A percentile compares a stretch with the other conserved stretches of the same genome.
phyloP scores from a whole-genome alignment of 2,329 filamentous ascomycete species.

The Cyanodermella asteris region DNA sequence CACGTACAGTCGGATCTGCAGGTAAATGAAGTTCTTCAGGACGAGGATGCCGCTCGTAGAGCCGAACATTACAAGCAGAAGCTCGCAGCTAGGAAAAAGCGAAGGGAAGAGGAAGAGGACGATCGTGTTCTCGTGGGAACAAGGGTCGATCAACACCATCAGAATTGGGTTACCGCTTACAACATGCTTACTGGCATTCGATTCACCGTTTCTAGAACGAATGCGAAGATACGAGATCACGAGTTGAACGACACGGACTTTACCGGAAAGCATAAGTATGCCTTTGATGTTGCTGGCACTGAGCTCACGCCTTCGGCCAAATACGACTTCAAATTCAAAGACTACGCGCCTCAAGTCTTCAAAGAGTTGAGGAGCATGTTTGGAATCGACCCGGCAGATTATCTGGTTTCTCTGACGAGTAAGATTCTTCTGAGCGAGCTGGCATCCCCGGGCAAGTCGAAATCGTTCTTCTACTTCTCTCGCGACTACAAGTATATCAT shows the following conservation, averaged over 20 bases:
- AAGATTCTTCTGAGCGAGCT: conserved; percentile 98
- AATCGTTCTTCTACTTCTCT: conserved; percentile 99
- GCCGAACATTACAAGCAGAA: conserved; percentile 85
- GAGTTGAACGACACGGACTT: conserved; percentile 83
- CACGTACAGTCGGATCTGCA: conserved; percentile 69
- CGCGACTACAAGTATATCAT: conserved; percentile 99
- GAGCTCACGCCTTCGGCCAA: conserved; percentile 94
- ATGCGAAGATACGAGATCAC: conserved; percentile 88
- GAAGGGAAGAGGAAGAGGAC: conserved; percentile 72
- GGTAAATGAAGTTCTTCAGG: conserved; percentile 61
- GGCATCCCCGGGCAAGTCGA: conserved; percentile 91
- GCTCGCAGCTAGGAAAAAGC: conserved; percentile 63
- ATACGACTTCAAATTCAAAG: conserved; percentile 99
- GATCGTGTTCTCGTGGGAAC: conserved; percentile 88
- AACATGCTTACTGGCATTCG: conserved; percentile 99
- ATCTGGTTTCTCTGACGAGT: conserved; percentile 90
- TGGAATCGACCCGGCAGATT: conserved; percentile 84
- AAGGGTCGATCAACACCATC: conserved; percentile 91
- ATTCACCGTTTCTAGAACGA: conserved; percentile 85
- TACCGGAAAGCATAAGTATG: conserved; percentile 86
- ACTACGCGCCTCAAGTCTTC: conserved; percentile 99
- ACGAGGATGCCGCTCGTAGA: conserved; percentile 82
- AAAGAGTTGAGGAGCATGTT: conserved; percentile 74
- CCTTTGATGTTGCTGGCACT: conserved; percentile 94
- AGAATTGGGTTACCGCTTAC: conserved; percentile 94